Evolutionary conservation across 495 filamentous ascomycete genomes (phyloP), one percentile per base, ranked within the genome.

Genomic region (Pseudevernia furfuracea): DNA sequence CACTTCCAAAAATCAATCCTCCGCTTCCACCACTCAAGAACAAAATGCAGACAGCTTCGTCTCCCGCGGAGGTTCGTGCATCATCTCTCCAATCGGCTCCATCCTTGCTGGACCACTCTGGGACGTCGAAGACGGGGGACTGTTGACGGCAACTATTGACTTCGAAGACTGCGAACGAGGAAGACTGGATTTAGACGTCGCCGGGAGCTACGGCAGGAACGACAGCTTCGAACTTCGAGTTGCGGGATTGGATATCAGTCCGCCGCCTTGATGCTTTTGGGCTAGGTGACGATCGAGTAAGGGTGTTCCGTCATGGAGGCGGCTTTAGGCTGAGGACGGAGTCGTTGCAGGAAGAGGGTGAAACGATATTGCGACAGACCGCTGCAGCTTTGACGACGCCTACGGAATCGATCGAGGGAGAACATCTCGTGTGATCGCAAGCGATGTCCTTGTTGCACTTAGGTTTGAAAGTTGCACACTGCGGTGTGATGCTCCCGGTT

Each of bases 201-300:
- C 87, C 12, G 90, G 89, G 7, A 87, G 84, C 69, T 94, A 92
- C 75, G 88, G 88, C n/a, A 78, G 89, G 53, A 91, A 86, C 66
- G 91, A 96, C 75, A 79, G 87, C 4, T 95, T 96, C 74, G 85
- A 86, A 71, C 77, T 96, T 49, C 84, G 80, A 0, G 90, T 95
- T 6, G 82, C 87, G 56, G 91, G 90, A 4, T 66, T 89, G 64
- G 88, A 92, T 72, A 70, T 96, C 64, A 82, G 80, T 67, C 90
- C 91, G 32, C 85, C 91, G 53, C 88, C 86, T 23, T 90, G 44
- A 73, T 8, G 57, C 37, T 8, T 49, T 36, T 60, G 52, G 5
- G 52, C 52, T 55, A 55, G 17, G 1, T 11, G 30, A 55, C 30
- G 52, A 55, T 7, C 6, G 52, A 55, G 7, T 55, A 55, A 4